These are phyloP conservation scores for Aurantiochytrium sp. DNA, from an alignment of 108 stramenopile genomes.

Conservation along the genomic window DNA sequence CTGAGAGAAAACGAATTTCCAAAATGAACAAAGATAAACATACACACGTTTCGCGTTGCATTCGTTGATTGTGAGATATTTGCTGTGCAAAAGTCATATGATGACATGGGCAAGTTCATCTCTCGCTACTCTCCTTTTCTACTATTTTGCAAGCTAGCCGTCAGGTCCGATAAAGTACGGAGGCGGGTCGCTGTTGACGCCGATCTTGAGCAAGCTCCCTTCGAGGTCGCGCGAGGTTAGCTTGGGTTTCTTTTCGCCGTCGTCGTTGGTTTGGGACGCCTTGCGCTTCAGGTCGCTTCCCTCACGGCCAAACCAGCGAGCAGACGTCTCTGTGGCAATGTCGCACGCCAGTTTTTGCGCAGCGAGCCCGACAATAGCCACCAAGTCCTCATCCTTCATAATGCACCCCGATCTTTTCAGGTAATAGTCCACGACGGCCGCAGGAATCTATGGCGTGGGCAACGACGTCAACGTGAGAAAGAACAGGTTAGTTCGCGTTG, in stretches of 20 bases:
- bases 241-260: background rate
- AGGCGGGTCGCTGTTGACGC: background rate
- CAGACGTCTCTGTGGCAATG: background rate
- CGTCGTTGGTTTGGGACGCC: background rate
- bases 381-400: background rate
- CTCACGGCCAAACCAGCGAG: background rate
- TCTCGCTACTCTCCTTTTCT: no score
- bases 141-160: background rate
- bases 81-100: background rate
- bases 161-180: background rate
- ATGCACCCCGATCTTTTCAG: background rate
- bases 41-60: background rate
- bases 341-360: conserved; percentile 2
- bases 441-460: background rate
- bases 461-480: no score
- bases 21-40: no score
- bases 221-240: background rate
- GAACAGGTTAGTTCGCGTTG: no score
- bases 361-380: background rate
- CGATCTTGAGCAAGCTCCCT: background rate
- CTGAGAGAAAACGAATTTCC: background rate
- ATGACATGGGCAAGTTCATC: no score
- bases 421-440: background rate
- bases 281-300: background rate
- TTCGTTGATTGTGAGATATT: background rate